phyloP scores from a whole-genome alignment of 345 rosid genomes.

The Aquilaria malaccensis region DNA sequence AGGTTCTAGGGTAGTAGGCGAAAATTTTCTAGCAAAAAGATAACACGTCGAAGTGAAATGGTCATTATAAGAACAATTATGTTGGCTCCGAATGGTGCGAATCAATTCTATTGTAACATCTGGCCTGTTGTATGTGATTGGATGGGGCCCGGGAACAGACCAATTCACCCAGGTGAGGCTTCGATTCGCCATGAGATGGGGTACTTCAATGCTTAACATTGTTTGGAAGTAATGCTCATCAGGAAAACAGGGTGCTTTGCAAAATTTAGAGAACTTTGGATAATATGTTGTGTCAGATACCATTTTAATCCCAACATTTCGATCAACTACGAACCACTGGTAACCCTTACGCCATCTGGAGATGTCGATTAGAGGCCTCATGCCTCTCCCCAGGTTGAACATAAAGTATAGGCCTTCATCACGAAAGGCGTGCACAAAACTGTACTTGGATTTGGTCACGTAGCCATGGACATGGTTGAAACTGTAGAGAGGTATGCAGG shows the following conservation, averaged over 20 bases:
- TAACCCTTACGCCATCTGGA: constrained; percentile 26
- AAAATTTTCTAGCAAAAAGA: no score
- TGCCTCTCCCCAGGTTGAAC: constrained; percentile 11
- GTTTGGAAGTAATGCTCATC: constrained; percentile 49
- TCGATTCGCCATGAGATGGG: constrained; percentile 28
- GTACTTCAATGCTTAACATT: constrained; percentile 18
- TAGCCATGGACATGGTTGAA: constrained; percentile 36
- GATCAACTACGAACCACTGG: constrained; percentile 47
- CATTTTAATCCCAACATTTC: constrained; percentile 28
- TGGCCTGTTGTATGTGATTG: constrained; percentile 20
- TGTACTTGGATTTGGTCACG: constrained; percentile 28
- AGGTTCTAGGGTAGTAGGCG: no score
- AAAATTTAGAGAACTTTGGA: constrained; percentile 24
- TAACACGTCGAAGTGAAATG: no score
- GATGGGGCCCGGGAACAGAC: constrained; percentile 41
- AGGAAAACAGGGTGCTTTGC: constrained; percentile 28
- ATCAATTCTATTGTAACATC: constrained; percentile 25
- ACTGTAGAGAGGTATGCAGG: constrained; percentile 43
- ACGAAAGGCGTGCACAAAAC: constrained; percentile 29
- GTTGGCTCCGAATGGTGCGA: no score
- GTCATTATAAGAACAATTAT: no score
- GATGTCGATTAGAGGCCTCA: constrained; percentile 27
- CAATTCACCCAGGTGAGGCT: constrained; percentile 42
- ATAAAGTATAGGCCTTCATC: constrained; percentile 7
- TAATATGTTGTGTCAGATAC: constrained; percentile 33